Conservation (phyloP, 2,329 filamentous ascomycete species). For the Colletotrichum karsti region DNA sequence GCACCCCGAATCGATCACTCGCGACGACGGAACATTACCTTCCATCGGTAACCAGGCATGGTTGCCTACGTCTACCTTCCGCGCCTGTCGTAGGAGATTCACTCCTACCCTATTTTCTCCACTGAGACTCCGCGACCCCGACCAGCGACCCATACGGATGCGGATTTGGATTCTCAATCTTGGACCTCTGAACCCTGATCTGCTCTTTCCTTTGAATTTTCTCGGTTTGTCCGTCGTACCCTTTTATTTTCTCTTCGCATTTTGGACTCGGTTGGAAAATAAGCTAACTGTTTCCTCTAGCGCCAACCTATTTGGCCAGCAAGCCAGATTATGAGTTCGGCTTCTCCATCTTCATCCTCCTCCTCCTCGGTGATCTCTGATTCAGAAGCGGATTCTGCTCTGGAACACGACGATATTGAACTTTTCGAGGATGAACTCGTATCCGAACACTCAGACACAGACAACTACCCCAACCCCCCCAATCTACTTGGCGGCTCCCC, state of each 20-base stretch:
- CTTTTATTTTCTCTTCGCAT: not conserved
- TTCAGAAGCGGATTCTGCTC: not conserved
- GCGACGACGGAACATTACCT: too few species aligned
- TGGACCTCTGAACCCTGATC: not conserved
- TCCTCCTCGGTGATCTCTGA: not conserved
- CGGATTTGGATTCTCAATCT: not conserved
- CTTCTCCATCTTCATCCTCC: slow-evolving; percentile 13
- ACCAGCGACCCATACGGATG: not conserved
- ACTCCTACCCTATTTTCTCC: slow-evolving; percentile 11
- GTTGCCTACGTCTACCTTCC: slow-evolving; percentile 3
- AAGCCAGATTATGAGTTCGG: slow-evolving; percentile 21
- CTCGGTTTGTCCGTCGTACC: slow-evolving; percentile 18
- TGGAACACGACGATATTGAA: not conserved
- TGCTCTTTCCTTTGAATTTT: not conserved
- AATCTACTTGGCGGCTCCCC: not conserved
- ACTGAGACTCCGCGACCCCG: not conserved
- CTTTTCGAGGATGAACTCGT: not conserved
- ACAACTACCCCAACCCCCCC: not conserved
- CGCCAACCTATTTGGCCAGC: slow-evolving; percentile 18
- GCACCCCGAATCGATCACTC: too few species aligned
- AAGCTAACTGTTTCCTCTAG: not conserved
- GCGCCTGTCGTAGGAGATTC: slow-evolving; percentile 17
- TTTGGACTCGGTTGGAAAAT: not conserved
- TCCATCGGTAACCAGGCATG: slow-evolving; percentile 3
- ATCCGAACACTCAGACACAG: not conserved